phyloP scores from a whole-genome alignment of 192 early-diverging fungal species.

The Dissophora ornata region DNA sequence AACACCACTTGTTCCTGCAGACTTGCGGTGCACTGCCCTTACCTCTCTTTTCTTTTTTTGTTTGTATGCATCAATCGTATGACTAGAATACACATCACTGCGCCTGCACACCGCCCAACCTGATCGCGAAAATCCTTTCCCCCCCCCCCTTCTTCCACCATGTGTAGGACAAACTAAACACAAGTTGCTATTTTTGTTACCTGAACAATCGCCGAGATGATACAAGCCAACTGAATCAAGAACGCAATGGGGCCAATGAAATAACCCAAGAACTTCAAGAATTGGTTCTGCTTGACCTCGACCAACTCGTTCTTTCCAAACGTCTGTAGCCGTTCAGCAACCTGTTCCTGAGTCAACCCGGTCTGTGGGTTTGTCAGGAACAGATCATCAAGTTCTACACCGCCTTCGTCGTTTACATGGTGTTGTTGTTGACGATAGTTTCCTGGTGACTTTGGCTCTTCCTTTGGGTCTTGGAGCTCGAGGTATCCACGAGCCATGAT shows the following conservation, averaged over 20 bases:
- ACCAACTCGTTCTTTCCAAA: constrained; percentile 72
- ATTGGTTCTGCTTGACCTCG: constrained; percentile 56
- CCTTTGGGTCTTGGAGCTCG: constrained; percentile 43
- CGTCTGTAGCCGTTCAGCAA: constrained; percentile 55
- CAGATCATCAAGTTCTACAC: constrained; percentile 60
- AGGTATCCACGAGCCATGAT: constrained; percentile 49
- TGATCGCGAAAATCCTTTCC: no score
- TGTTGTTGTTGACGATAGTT: no score
- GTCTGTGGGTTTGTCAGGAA: constrained; percentile 70
- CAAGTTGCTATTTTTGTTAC: no score
- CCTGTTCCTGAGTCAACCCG: constrained; percentile 72
- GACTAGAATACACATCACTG: no score
- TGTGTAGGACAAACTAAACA: no score
- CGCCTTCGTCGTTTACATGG: constrained; percentile 11
- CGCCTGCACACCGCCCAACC: no score
- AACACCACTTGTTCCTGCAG: no score
- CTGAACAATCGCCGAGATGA: constrained; percentile 53
- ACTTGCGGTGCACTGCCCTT: no score
- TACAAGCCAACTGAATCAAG: constrained; percentile 66
- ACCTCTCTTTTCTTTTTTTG: no score
- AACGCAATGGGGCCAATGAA: constrained; percentile 74
- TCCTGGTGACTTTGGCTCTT: constrained; percentile 14
- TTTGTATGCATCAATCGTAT: no score
- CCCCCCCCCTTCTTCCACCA: no score
- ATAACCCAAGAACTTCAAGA: constrained; percentile 61